A percentile compares a stretch with the other conserved stretches of the same genome.
Evolutionary conservation across 805 yeast genomes (phyloP).

Genomic region (Suhomyces tanzawaensis): DNA sequence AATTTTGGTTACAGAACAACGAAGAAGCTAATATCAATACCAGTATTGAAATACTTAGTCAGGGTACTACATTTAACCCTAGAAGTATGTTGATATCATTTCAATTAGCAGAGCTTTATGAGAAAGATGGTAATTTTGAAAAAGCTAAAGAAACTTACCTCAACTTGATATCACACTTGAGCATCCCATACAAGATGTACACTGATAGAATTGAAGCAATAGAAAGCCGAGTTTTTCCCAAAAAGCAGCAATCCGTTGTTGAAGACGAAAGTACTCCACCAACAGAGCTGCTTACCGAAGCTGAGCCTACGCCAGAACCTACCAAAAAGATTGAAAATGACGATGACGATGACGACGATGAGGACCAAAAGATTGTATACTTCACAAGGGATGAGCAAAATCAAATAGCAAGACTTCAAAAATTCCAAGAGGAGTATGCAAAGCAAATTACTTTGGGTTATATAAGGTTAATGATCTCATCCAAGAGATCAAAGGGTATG

Average conservation of each 20-base stretch:
- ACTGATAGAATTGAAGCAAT: slow-evolving; percentile 21
- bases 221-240: slow-evolving; percentile 13
- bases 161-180: slow-evolving; percentile 47
- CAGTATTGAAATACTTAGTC: slow-evolving; percentile 47
- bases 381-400: slow-evolving; percentile 11
- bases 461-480: slow-evolving; percentile 65
- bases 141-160: slow-evolving; percentile 52
- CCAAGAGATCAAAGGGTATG: slow-evolving; percentile 65
- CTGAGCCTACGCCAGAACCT: background rate
- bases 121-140: slow-evolving; percentile 50
- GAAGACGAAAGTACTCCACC: slow-evolving; percentile 9
- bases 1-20: slow-evolving; percentile 30
- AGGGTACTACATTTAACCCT: slow-evolving; percentile 66
- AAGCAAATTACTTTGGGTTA: slow-evolving; percentile 61
- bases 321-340: slow-evolving; percentile 6
- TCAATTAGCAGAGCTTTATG: slow-evolving; percentile 67
- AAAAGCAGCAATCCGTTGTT: slow-evolving; percentile 5
- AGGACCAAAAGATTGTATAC: slow-evolving; percentile 13
- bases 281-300: background rate
- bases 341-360: slow-evolving; percentile 16
- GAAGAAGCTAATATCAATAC: slow-evolving; percentile 40
- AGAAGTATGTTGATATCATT: slow-evolving; percentile 63
- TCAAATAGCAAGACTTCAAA: slow-evolving; percentile 18
- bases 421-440: slow-evolving; percentile 21
- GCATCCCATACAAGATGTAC: slow-evolving; percentile 32